Base-by-base conservation (phyloP, 441 rosid species). In the Manihot esculenta region DNA sequence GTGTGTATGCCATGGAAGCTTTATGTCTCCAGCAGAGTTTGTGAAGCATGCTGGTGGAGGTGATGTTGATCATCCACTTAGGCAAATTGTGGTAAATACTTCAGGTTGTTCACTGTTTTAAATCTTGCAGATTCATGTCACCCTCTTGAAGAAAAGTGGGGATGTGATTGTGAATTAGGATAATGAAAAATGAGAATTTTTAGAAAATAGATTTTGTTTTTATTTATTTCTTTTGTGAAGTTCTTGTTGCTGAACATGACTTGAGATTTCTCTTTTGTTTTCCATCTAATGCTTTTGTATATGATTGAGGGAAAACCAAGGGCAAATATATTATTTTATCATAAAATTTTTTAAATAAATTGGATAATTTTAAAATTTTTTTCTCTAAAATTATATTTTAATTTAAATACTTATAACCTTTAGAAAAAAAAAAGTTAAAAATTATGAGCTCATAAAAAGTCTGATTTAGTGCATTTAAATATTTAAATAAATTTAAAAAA, bases 1-100 rank as follows among this genome's bases (percentile, higher is more conserved):
- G 92, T 94, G 99, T 17, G 92, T 94, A 42, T 94, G 99, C 80
- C 99, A 94, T 10, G 99, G 99, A 35, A 86, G 72, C 78, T 94
- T 94, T 78, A 87, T 82, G 51, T 81, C 99, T 1, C 99, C 99
- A 0, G 93, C 96, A 0, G 98, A 92, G 84, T 94, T 94, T 42
- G 97, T 94, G 50, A 90, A 86, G 84, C 99, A 94, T 1, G 98
- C 96, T 0, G 99, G 99, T 0, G 98, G 99, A 0, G 84, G 91
- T 10, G 91, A 88, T 18, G 94, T 92, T 0, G 88, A 90, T 64
- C 86, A 90, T 78, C 98, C 99, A 0, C 96, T 89, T n/a, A 82
- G 86, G 72, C 99, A 88, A 74, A 95, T 95, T 68, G 97, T 95
- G 33, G 87, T 92, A 74, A 91, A 86, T 83, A 85, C 92, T 69